These are phyloP conservation scores for Rhododendron williamsianum DNA, from an alignment of 148 eudicot species.

Conservation along the genomic window DNA sequence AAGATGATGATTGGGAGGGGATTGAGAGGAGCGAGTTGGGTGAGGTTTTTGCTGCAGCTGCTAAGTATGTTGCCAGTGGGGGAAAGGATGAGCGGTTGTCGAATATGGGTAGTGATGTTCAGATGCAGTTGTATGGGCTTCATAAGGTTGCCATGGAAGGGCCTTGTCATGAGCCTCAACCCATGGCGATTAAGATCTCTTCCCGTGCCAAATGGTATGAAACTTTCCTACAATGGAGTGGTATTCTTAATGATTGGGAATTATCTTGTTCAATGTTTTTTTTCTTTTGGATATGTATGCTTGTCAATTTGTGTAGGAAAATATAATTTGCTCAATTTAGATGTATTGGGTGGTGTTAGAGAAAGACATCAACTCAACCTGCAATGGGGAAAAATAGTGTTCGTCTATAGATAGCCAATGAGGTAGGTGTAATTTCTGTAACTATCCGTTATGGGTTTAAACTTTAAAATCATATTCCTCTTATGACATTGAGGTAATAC, in stretches of 20 bases:
- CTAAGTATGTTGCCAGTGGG: constrained; percentile 32
- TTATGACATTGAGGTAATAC: neutral
- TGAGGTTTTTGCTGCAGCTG: constrained; percentile 48
- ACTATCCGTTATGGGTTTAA: neutral
- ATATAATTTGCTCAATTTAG: neutral
- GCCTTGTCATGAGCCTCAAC: constrained; percentile 62
- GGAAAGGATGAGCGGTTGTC: constrained; percentile 28
- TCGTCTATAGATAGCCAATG: neutral
- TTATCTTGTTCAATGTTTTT: neutral
- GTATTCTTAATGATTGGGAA: neutral
- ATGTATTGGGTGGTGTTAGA: neutral
- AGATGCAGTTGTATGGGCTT: constrained; percentile 60
- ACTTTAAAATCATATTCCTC: neutral
- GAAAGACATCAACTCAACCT: neutral
- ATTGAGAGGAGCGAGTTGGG: constrained; percentile 69
- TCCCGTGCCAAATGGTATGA: constrained; percentile 79
- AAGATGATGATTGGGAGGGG: constrained; percentile 80
- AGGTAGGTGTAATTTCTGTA: neutral
- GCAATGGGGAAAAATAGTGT: neutral
- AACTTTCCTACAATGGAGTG: constrained; percentile 3
- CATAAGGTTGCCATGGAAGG: constrained; percentile 73
- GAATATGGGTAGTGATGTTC: constrained; percentile 36
- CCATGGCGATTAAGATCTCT: constrained; percentile 60
- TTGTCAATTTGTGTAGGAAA: neutral
- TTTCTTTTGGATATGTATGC: constrained; percentile 3